Conservation (phyloP, 306 rosid species). For the Hippophae tibetana region DNA sequence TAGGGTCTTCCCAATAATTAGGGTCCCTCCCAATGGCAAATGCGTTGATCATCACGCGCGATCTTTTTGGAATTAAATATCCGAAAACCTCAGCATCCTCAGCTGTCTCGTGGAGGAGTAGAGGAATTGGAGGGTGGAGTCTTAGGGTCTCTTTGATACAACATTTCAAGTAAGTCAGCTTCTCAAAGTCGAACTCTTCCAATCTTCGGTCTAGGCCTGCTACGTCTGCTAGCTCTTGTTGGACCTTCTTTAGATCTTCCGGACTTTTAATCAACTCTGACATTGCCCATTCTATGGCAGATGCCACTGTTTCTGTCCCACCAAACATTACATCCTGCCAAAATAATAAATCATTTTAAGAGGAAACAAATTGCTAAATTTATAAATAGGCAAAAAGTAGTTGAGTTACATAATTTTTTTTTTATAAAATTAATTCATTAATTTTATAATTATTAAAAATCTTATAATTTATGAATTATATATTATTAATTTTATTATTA, state of each 20-base stretch:
- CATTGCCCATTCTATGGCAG: slow-evolving; percentile 78
- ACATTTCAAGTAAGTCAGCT: slow-evolving; percentile 40
- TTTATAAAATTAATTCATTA: too few relatives aligned
- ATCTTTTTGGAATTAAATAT: slow-evolving; percentile 37
- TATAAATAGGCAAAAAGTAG: background rate
- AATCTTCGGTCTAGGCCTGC: slow-evolving; percentile 50
- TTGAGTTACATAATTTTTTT: too few relatives aligned
- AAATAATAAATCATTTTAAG: background rate
- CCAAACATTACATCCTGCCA: slow-evolving; percentile 76
- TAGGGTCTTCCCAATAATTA: slow-evolving; percentile 46
- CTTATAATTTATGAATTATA: too few relatives aligned
- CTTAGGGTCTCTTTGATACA: slow-evolving; percentile 54
- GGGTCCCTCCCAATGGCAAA: slow-evolving; percentile 69
- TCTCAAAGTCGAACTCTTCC: slow-evolving; percentile 55
- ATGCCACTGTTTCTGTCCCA: slow-evolving; percentile 79
- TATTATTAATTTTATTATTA: too few relatives aligned
- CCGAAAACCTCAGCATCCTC: slow-evolving; percentile 44
- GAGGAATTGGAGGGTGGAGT: slow-evolving; percentile 75
- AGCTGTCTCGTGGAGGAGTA: slow-evolving; percentile 74
- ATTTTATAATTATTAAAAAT: too few relatives aligned
- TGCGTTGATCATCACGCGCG: slow-evolving; percentile 62
- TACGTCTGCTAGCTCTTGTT: slow-evolving; percentile 39
- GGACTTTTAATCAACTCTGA: slow-evolving; percentile 58
- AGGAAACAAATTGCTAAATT: background rate
- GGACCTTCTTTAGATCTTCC: slow-evolving; percentile 39